phyloP scores from a whole-genome alignment of 805 yeast species.

The Babjeviella inositovora region DNA sequence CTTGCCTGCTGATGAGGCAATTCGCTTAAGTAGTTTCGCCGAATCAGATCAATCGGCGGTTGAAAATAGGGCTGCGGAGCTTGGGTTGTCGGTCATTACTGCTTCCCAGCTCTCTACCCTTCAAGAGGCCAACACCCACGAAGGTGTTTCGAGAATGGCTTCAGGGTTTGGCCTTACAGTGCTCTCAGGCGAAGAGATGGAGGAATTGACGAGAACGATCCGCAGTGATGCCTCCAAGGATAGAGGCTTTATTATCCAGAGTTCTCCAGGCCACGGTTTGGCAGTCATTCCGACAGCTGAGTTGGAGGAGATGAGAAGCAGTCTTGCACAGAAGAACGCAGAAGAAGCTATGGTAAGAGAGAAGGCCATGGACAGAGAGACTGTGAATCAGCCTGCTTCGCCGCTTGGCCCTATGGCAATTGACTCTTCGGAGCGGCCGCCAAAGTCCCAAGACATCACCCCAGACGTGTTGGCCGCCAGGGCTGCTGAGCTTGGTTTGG shows the following conservation, averaged over 20 bases:
- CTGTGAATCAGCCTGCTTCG: constrained; percentile 3
- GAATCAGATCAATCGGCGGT: too few relatives aligned
- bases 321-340: constrained; percentile 10
- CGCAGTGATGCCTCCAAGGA: constrained; percentile 5
- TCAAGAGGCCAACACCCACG: too few relatives aligned
- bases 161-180: constrained; percentile 14
- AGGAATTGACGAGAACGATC: constrained; percentile 7
- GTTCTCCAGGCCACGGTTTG: constrained; percentile 14
- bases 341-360: constrained; percentile 4
- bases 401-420: constrained; percentile 1
- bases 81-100: too few relatives aligned
- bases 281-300: constrained; percentile 17
- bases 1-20: constrained; percentile 23
- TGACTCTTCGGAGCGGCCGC: constrained; percentile 1
- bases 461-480: constrained; percentile 13
- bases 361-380: constrained; percentile 4
- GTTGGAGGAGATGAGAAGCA: constrained; percentile 9
- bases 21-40: too few relatives aligned
- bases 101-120: too few relatives aligned
- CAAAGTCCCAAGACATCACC: constrained; percentile 9
- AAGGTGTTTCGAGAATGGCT: too few relatives aligned
- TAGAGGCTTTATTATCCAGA: constrained; percentile 5
- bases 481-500: constrained; percentile 24
- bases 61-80: constrained; percentile 4
- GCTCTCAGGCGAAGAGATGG: constrained; percentile 13